These are phyloP conservation scores for Aspergillus terreus DNA, from an alignment of 2,329 filamentous ascomycete species.

Conservation along the genomic window DNA sequence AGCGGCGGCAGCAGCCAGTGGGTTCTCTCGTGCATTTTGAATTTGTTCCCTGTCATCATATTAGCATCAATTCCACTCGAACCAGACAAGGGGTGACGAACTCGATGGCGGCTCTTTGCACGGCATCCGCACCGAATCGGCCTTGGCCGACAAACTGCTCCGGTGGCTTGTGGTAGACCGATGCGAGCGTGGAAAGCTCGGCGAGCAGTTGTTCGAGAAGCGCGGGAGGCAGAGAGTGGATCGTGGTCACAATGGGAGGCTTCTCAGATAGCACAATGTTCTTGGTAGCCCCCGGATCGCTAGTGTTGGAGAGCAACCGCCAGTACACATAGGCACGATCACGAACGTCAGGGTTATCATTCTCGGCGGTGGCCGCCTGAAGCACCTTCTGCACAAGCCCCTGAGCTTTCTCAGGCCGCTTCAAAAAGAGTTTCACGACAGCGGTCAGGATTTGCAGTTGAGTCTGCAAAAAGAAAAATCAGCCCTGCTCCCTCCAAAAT, in stretches of 20 bases:
- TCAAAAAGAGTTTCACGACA: constrained; percentile 94
- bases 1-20: constrained; percentile 78
- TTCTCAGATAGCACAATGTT: constrained; percentile 91
- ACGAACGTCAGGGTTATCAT: constrained; percentile 95
- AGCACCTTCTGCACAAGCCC: constrained; percentile 90
- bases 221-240: constrained; percentile 77
- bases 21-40: constrained; percentile 88
- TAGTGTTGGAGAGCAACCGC: constrained; percentile 77
- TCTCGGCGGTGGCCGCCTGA: constrained; percentile 86
- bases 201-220: constrained; percentile 85
- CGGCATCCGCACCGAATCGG: constrained; percentile 86
- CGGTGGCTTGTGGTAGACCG: constrained; percentile 96
- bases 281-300: constrained; percentile 87
- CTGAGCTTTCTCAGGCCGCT: constrained; percentile 91
- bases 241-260: constrained; percentile 89
- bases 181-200: constrained; percentile 91
- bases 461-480: constrained; percentile 55
- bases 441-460: constrained; percentile 96
- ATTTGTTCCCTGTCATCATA: constrained; percentile 65
- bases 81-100: constrained; percentile 31
- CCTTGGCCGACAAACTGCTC: constrained; percentile 98
- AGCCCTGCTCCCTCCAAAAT: background rate
- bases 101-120: constrained; percentile 93
- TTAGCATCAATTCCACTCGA: background rate
- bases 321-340: constrained; percentile 98